phyloP scores from a whole-genome alignment of 768 basidiomycete genomes.

The Suillus lakei region DNA sequence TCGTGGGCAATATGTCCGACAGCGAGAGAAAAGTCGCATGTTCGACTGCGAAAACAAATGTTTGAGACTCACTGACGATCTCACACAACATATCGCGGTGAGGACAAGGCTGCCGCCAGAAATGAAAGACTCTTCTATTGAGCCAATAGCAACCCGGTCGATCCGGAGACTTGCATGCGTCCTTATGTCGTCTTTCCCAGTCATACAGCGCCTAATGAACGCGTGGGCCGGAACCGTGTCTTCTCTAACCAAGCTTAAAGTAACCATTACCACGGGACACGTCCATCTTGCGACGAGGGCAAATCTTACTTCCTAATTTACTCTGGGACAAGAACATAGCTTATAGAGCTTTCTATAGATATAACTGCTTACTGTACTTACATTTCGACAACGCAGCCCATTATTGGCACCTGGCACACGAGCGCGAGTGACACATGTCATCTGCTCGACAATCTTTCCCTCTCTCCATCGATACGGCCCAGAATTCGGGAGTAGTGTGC shows the following conservation, averaged over 20 bases:
- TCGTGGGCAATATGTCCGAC: conserved; percentile 15
- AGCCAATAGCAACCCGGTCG: conserved; percentile 5
- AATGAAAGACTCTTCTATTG: conserved; percentile 10
- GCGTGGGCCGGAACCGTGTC: conserved; percentile 11
- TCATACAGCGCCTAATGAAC: background rate
- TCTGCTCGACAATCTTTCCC: conserved; percentile 15
- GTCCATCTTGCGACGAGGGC: background rate
- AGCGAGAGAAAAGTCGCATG: conserved; percentile 18
- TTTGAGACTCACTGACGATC: conserved; percentile 11
- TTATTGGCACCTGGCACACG: conserved; percentile 3
- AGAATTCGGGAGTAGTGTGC: conserved; percentile 41
- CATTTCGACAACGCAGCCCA: background rate
- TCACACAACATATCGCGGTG: conserved; percentile 11
- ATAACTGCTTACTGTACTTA: background rate
- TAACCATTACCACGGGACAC: conserved; percentile 4
- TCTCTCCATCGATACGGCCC: conserved; percentile 11
- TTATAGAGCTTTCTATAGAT: conserved; percentile 1
- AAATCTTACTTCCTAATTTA: conserved; percentile 1
- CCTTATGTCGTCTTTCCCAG: conserved; percentile 3
- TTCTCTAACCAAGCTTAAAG: background rate
- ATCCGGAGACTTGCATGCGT: background rate
- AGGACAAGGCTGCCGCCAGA: conserved; percentile 10
- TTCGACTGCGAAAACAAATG: conserved; percentile 13
- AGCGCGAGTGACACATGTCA: conserved; percentile 15
- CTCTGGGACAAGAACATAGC: background rate